phyloP scores from a whole-genome alignment of 1,284 basidiomycete genomes.

The Xerocomus tenax region DNA sequence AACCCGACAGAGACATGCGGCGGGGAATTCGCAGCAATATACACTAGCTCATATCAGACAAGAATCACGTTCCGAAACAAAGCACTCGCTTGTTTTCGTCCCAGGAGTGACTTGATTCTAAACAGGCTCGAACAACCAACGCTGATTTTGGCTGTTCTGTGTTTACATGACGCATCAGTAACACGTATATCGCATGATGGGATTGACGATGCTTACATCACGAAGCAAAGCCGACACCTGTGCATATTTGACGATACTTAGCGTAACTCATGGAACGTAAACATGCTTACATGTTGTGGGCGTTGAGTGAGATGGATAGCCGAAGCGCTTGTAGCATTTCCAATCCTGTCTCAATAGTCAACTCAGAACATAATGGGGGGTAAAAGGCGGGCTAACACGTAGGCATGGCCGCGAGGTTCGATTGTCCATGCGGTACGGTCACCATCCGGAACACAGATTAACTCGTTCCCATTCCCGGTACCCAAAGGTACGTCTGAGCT shows the following conservation, averaged over 20 bases:
- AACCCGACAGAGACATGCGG: no score
- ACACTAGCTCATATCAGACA: no score
- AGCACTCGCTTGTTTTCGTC: background rate
- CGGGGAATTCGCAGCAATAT: no score
- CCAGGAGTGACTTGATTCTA: background rate
- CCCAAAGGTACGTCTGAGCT: background rate
- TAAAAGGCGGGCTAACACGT: background rate
- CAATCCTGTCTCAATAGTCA: background rate
- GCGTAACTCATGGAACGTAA: background rate
- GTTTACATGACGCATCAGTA: background rate
- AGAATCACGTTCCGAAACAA: background rate
- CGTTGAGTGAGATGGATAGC: background rate
- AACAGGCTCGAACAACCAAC: background rate
- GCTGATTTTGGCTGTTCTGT: background rate
- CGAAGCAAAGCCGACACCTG: background rate
- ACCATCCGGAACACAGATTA: background rate
- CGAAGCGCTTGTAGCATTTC: background rate
- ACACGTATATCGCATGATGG: background rate
- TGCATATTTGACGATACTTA: background rate
- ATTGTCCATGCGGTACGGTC: background rate
- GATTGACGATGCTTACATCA: background rate
- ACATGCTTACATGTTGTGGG: background rate
- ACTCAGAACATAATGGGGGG: no score
- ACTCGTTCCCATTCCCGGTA: background rate
- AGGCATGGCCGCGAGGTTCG: background rate